phyloP scores from a whole-genome alignment of 1,284 basidiomycete genomes.

The Coniferiporia weirii region DNA sequence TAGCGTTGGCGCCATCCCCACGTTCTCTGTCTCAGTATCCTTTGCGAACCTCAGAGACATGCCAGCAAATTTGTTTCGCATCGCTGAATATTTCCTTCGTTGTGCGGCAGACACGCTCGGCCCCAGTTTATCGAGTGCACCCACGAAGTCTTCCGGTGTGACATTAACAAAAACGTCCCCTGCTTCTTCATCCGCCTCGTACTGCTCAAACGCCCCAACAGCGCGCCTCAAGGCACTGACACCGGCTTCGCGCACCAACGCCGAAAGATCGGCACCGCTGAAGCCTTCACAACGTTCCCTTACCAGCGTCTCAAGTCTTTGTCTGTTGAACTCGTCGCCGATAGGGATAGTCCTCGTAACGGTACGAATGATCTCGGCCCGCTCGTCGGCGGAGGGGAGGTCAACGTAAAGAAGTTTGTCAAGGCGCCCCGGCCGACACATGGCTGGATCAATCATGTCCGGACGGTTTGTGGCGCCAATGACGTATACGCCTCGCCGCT shows the following conservation, averaged over 20 bases:
- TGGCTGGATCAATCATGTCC: conserved; percentile 98
- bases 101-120: conserved; percentile 85
- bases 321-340: conserved; percentile 29
- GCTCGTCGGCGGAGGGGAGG: conserved; percentile 72
- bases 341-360: conserved; percentile 73
- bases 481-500: conserved; percentile 89
- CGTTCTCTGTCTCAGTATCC: conserved; percentile 27
- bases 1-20: conserved; percentile 2
- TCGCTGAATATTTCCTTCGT: conserved; percentile 74
- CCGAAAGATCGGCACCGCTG: conserved; percentile 85
- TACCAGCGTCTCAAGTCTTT: conserved; percentile 45
- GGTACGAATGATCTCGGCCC: conserved; percentile 83
- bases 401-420: conserved; percentile 98
- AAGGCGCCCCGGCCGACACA: conserved; percentile 93
- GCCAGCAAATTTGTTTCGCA: conserved; percentile 80
- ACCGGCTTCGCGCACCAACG: conserved; percentile 86
- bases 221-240: conserved; percentile 76
- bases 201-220: conserved; percentile 47
- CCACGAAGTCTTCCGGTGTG: conserved; percentile 58
- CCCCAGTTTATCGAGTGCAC: conserved; percentile 77
- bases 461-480: conserved; percentile 98
- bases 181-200: conserved; percentile 20
- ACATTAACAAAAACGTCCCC: conserved; percentile 43
- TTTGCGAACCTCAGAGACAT: conserved; percentile 43
- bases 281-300: conserved; percentile 74